These are phyloP conservation scores for Hordeum pubiflorum DNA, from an alignment of 202 grass and related monocot genomes.

Conservation along the genomic window DNA sequence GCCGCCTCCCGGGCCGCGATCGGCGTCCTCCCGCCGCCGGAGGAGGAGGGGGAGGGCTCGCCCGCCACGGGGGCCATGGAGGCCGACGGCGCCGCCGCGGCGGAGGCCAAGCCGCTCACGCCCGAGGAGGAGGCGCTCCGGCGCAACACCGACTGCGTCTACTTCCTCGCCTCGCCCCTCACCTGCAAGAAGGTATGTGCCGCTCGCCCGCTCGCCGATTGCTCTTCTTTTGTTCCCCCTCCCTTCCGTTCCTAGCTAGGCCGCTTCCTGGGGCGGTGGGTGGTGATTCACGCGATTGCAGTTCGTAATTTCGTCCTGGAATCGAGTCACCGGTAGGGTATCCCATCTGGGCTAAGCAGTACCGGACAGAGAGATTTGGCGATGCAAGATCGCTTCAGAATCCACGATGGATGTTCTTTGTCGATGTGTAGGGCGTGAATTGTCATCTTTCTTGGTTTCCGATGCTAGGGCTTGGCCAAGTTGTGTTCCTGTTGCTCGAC, in stretches of 20 bases:
- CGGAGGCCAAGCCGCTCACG: conserved; percentile 35
- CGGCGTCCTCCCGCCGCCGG: background rate
- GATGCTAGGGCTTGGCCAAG: background rate
- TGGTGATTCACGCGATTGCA: background rate
- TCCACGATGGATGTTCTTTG: background rate
- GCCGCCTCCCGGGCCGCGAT: background rate
- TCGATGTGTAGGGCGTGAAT: background rate
- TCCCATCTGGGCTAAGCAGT: background rate
- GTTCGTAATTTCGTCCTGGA: background rate
- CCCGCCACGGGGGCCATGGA: conserved; percentile 41
- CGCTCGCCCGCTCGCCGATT: background rate
- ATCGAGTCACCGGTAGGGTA: background rate
- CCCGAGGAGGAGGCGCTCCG: conserved; percentile 76
- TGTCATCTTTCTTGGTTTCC: background rate
- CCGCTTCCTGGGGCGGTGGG: background rate
- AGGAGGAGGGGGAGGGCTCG: conserved; percentile 15
- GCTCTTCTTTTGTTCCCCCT: background rate
- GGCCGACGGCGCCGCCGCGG: conserved; percentile 30
- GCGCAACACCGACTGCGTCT: conserved; percentile 82
- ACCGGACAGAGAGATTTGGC: background rate
- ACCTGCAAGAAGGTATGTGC: conserved; percentile 79
- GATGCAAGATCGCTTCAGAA: background rate
- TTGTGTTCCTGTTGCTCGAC: background rate
- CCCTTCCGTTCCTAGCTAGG: background rate
- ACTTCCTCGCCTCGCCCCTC: conserved; percentile 89